Evolutionary conservation across 306 rosid genomes (phyloP).

Genomic region (Trifolium fragiferum): DNA sequence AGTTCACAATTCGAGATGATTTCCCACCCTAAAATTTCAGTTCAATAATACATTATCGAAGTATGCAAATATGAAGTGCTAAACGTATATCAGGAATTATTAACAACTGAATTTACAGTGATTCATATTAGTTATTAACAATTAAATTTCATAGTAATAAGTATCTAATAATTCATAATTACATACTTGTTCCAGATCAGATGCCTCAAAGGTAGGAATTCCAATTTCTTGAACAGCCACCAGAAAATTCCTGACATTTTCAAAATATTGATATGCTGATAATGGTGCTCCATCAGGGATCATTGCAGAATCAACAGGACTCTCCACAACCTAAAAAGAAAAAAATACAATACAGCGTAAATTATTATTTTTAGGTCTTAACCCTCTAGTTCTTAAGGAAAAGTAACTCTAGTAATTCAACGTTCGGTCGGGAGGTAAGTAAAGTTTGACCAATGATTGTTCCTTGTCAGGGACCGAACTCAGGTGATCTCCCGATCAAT

Average conservation of each 20-base stretch:
- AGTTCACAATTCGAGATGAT: constrained; percentile 81
- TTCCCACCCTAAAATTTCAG: constrained; percentile 76
- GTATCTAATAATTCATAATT: constrained; percentile 26
- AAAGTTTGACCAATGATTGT: background rate
- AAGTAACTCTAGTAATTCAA: background rate
- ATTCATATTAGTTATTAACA: constrained; percentile 3
- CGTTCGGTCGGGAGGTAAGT: too few relatives aligned
- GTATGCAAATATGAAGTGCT: background rate
- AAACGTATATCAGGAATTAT: background rate
- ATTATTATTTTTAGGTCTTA: background rate
- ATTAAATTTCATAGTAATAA: background rate
- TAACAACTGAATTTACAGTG: constrained; percentile 28
- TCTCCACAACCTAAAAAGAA: constrained; percentile 85
- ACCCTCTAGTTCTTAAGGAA: background rate
- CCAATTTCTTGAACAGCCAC: constrained; percentile 92
- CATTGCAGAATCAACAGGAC: constrained; percentile 83
- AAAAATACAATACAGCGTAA: constrained; percentile 19
- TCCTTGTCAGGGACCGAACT: background rate
- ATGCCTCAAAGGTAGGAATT: constrained; percentile 92
- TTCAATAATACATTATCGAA: constrained; percentile 19
- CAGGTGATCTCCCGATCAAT: background rate
- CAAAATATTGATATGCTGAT: constrained; percentile 93
- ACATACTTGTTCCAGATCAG: constrained; percentile 97
- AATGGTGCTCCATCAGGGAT: constrained; percentile 93
- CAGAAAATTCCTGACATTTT: constrained; percentile 89